Conservation (phyloP, 805 yeast genomes). For the Vanderwaltozyma verrucispora region DNA sequence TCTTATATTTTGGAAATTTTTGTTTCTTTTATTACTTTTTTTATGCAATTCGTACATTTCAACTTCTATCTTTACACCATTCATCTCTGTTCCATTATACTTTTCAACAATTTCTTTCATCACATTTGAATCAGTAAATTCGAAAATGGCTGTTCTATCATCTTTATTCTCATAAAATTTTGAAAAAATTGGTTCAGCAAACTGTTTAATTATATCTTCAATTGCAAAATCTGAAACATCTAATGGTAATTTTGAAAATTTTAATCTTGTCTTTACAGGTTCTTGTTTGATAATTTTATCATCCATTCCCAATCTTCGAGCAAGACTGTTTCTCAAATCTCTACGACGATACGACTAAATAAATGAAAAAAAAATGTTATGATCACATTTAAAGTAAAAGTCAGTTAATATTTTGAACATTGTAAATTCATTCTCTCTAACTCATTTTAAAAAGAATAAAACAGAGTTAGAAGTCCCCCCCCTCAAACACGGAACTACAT, state of each 20-base stretch:
- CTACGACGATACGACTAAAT: slow-evolving; percentile 24
- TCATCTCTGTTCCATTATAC: slow-evolving; percentile 17
- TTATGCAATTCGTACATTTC: slow-evolving; percentile 14
- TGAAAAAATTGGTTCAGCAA: slow-evolving; percentile 13
- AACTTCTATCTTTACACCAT: slow-evolving; percentile 13
- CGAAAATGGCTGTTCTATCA: slow-evolving; percentile 23
- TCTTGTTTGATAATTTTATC: slow-evolving; percentile 1
- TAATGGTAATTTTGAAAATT: slow-evolving; percentile 19
- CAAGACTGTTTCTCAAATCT: slow-evolving; percentile 25
- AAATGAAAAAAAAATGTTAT: too few relatives aligned
- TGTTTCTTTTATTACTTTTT: background rate
- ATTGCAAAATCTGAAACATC: slow-evolving; percentile 23
- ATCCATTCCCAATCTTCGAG: slow-evolving; percentile 16
- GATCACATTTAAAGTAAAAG: too few relatives aligned
- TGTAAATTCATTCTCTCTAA: too few relatives aligned
- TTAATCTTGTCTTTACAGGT: slow-evolving; percentile 17
- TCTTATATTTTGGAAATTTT: background rate
- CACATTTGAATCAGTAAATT: slow-evolving; percentile 11
- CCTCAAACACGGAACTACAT: too few relatives aligned
- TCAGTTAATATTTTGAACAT: background rate
- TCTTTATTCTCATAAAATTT: slow-evolving; percentile 22
- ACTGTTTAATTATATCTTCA: slow-evolving; percentile 26
- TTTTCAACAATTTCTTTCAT: slow-evolving; percentile 18
- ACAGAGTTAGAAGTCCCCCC: background rate
- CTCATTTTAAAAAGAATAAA: too few relatives aligned